Evolutionary conservation across 2,329 filamentous ascomycete genomes (phyloP), one percentile per base, ranked within the genome.

Genomic region (Leptographium procerum): DNA sequence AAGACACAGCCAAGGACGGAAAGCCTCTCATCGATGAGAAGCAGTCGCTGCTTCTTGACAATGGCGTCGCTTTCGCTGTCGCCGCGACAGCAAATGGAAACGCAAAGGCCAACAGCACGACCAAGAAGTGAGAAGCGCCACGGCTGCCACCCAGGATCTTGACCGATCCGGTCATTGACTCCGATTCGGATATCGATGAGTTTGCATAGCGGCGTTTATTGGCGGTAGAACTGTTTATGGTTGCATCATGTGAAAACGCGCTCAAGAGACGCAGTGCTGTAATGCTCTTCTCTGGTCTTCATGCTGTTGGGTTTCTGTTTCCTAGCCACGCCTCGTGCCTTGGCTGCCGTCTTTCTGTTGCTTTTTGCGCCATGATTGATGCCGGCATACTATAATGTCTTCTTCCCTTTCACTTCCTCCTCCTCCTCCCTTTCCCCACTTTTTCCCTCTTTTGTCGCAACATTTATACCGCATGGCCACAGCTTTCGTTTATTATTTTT

Each of bases 1-100:
- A 71, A 54, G 69, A 70, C 40, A 60, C 26, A 14, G 16, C n/a
- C 28, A 56, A 62, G 33, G 56, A 62, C 16, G 13, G 19, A 34
- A 19, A 31, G 43, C 11, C 56, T 45, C 34, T n/a, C 14, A 7
- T 14, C 28, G 7, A 66, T 55, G 63, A 67, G 33, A 64, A 61
- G 60, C 62, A 63, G 57, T 53, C 29, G 65, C 55, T 61, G 11
- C 70, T 70, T 51, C 59, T n/a, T 19, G 36, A 57, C 19, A 24
- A 16, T 24, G 10, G 16, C 10, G 54, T 43, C 40, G 22, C 33
- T 26, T 14, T 16, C 19, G 13, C 28, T 22, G 33, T 31, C 9
- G 31, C 22, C 7, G 47, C 22, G 14, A 14, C 26, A 2, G 48
- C 40, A 16, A 52, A 31, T 16, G 43, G 40, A 6, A 16, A 29